Conservation (phyloP, 305 asterid species). For the Fraxinus floribunda region DNA sequence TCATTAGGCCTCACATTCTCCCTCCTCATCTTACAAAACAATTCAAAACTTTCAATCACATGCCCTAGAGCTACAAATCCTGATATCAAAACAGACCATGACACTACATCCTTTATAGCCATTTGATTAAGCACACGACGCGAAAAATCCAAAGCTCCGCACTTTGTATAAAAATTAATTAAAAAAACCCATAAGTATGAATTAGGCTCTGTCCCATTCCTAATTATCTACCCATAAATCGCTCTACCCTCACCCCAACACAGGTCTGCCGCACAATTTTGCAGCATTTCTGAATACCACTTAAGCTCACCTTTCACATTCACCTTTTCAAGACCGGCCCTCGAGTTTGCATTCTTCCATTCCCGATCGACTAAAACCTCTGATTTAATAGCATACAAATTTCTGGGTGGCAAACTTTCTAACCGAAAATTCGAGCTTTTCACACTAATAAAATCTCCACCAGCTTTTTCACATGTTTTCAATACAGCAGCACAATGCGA, state of each 20-base stretch:
- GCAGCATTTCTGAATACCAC: constrained; percentile 58
- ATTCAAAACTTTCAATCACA: constrained; percentile 45
- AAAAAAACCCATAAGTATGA: constrained; percentile 66
- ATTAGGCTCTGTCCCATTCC: constrained; percentile 54
- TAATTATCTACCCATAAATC: constrained; percentile 57
- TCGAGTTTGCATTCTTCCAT: constrained; percentile 16
- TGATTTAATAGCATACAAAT: constrained; percentile 19
- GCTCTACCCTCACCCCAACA: constrained; percentile 54
- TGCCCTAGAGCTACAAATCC: constrained; percentile 76
- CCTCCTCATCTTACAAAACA: constrained; percentile 64
- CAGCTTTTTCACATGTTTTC: constrained; percentile 16
- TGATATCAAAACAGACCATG: constrained; percentile 75
- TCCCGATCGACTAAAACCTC: constrained; percentile 30
- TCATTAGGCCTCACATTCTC: constrained; percentile 64
- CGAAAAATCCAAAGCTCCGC: constrained; percentile 47
- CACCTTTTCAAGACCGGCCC: constrained; percentile 23
- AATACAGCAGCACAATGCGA: constrained; percentile 33
- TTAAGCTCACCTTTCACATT: constrained; percentile 32
- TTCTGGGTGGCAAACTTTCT: constrained; percentile 20
- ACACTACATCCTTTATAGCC: constrained; percentile 62
- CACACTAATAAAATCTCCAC: constrained; percentile 9
- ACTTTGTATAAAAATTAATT: constrained; percentile 70
- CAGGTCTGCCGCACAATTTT: constrained; percentile 44
- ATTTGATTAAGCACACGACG: constrained; percentile 51
- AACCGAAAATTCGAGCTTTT: constrained; percentile 17